Conservation (phyloP, 1,139 yeast species). For the Debaryomyces psychrophilus region DNA sequence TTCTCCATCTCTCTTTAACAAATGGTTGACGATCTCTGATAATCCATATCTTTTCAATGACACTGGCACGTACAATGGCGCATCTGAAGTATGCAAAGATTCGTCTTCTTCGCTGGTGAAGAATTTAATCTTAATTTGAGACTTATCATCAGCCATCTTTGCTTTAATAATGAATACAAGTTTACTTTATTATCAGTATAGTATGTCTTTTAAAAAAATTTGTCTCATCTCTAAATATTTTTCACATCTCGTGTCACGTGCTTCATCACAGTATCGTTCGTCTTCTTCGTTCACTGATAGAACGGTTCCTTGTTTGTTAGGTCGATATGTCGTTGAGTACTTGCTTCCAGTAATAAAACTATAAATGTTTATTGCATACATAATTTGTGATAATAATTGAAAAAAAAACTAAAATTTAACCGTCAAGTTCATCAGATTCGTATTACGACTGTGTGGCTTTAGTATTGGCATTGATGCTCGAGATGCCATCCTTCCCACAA, state of each 20-base stretch:
- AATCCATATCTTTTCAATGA: slow-evolving; percentile 86
- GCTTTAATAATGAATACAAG: slow-evolving; percentile 5
- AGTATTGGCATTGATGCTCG: slow-evolving; percentile 28
- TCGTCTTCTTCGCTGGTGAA: slow-evolving; percentile 86
- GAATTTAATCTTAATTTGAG: slow-evolving; percentile 72
- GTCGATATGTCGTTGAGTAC: no score
- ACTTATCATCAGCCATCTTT: slow-evolving; percentile 33
- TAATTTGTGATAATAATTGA: neutral
- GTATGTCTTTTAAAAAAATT: slow-evolving; percentile 14
- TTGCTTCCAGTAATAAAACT: no score
- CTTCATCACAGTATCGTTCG: neutral
- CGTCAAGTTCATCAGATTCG: slow-evolving; percentile 20
- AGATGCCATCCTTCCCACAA: slow-evolving; percentile 28
- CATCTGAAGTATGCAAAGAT: slow-evolving; percentile 70
- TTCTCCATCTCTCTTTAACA: slow-evolving; percentile 49
- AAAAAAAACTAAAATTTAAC: slow-evolving; percentile 19
- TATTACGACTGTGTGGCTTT: slow-evolving; percentile 15
- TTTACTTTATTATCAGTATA: slow-evolving; percentile 7
- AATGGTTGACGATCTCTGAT: slow-evolving; percentile 92
- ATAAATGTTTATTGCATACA: neutral
- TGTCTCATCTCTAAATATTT: slow-evolving; percentile 17
- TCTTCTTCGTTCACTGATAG: no score
- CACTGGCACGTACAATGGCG: slow-evolving; percentile 86
- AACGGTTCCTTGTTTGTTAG: no score
- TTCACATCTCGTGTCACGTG: slow-evolving; percentile 14